Evolutionary conservation across 495 filamentous ascomycete species (phyloP).

Genomic region (Lophiotrema nucula): DNA sequence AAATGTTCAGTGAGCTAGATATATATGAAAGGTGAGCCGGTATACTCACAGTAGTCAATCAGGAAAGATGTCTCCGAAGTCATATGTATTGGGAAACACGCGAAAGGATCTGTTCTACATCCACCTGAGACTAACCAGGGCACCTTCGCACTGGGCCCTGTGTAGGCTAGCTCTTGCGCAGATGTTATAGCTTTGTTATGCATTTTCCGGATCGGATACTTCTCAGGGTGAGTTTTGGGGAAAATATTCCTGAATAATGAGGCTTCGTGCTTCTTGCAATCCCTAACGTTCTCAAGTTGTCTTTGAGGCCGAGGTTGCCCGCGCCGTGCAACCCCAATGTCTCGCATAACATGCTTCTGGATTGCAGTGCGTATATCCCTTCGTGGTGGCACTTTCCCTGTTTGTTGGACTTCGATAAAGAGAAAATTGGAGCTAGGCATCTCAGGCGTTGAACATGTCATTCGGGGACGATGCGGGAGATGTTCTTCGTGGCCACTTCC

Average conservation of each 20-base stretch:
- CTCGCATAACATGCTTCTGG: constrained; percentile 19
- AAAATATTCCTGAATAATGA: constrained; percentile 13
- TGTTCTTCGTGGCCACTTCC: constrained; percentile 9
- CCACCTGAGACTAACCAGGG: constrained; percentile 11
- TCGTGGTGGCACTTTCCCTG: constrained; percentile 8
- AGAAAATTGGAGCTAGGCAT: constrained; percentile 12
- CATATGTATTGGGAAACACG: constrained; percentile 10
- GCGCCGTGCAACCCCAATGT: constrained; percentile 12
- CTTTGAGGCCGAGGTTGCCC: constrained; percentile 9
- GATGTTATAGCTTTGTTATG: constrained; percentile 12
- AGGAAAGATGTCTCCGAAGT: constrained; percentile 11
- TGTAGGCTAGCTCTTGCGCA: constrained; percentile 11
- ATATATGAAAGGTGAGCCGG: constrained; percentile 6
- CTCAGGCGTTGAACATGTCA: constrained; percentile 6
- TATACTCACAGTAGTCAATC: constrained; percentile 19
- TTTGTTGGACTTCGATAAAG: constrained; percentile 14
- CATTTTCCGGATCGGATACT: constrained; percentile 1
- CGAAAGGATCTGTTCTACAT: constrained; percentile 13
- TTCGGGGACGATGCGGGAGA: constrained; percentile 9
- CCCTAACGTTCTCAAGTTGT: constrained; percentile 10
- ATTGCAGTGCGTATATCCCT: constrained; percentile 14
- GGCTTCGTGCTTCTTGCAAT: constrained; percentile 13
- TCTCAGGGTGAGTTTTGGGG: constrained; percentile 1
- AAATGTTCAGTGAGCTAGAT: constrained; percentile 9
- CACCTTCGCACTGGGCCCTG: constrained; percentile 5